Evolutionary conservation across 768 basidiomycete species (phyloP).

Genomic region (Tricholoma bakamatsutake): DNA sequence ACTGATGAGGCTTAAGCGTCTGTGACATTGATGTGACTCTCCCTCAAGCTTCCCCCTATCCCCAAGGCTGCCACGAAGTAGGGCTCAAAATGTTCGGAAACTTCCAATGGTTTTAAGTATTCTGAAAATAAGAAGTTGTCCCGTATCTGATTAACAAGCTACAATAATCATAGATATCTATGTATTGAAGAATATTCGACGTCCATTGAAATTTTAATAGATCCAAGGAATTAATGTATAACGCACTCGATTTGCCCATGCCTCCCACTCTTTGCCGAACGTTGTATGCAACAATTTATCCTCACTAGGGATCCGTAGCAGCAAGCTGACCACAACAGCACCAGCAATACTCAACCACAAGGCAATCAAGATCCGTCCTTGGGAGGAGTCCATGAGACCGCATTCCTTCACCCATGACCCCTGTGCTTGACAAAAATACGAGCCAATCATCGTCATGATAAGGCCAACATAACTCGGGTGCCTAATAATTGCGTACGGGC

Average conservation of each 20-base stretch:
- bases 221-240: constrained; percentile 29
- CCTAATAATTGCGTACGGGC: constrained; percentile 31
- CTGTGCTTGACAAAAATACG: constrained; percentile 17
- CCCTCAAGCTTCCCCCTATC: too few relatives aligned
- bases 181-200: too few relatives aligned
- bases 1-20: too few relatives aligned
- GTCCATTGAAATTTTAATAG: constrained; percentile 13
- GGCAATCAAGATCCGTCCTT: constrained; percentile 11
- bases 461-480: constrained; percentile 35
- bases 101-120: too few relatives aligned
- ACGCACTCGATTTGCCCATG: constrained; percentile 24
- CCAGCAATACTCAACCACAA: constrained; percentile 21
- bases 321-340: constrained; percentile 20
- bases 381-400: constrained; percentile 19
- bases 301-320: constrained; percentile 27
- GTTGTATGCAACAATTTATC: constrained; percentile 25
- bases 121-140: too few relatives aligned
- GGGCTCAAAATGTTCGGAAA: too few relatives aligned
- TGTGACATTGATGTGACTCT: too few relatives aligned
- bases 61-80: too few relatives aligned
- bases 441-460: constrained; percentile 25
- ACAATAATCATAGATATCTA: too few relatives aligned
- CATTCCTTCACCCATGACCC: constrained; percentile 32
- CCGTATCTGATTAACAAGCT: too few relatives aligned
- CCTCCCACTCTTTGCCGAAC: constrained; percentile 23